Base-by-base conservation (phyloP, 768 basidiomycete species). In the Boletus tomentosulus region DNA sequence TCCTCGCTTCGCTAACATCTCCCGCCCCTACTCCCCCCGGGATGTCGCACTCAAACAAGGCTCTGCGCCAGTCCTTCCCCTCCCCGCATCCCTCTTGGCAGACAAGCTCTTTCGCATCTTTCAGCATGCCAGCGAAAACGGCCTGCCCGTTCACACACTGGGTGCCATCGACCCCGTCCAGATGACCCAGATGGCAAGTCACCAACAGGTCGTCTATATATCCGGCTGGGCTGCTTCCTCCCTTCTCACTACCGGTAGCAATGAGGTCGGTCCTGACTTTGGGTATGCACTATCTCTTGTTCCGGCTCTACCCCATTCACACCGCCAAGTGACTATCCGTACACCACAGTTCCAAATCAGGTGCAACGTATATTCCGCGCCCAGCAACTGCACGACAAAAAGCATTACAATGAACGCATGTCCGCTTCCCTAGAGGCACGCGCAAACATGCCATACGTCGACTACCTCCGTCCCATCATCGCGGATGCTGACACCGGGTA, bases 401-500 rank as follows among this genome's bases (percentile, higher is more conserved):
- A 95, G 65, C 88, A 94, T 63, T 93, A 90, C 63, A 91, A 95
- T 62, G 91, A 92, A 62, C 83, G 92, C 31, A 76, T 91, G 72
- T 76, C 79, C 15, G 76, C 81, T 37, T 76, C 84, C 27, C 73
- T 78, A 5, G 86, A 86, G 58, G 77, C 81, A 56, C 78, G 89
- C 47, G 78, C 77, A 28, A 84, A 84, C 55, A 78, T 89, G 78
- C 82, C 86, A 45, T 89, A 87, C 64, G 74, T 91, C 38, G 93
- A 96, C 67, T 96, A 95, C 66, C 75, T 97, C 42, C 79, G 91
- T 48, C 94, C 94, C 27, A 95, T 98, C 60, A 87, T 98, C 59
- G 94, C 94, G 12, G 94, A 97, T 66, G 94, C 85, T 25, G 94
- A 96, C 73, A 95, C 94, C 48, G 94, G 94, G 92, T 92, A 62